Base-by-base conservation (phyloP, 495 filamentous ascomycete species). In the Apiosordaria backusii region DNA sequence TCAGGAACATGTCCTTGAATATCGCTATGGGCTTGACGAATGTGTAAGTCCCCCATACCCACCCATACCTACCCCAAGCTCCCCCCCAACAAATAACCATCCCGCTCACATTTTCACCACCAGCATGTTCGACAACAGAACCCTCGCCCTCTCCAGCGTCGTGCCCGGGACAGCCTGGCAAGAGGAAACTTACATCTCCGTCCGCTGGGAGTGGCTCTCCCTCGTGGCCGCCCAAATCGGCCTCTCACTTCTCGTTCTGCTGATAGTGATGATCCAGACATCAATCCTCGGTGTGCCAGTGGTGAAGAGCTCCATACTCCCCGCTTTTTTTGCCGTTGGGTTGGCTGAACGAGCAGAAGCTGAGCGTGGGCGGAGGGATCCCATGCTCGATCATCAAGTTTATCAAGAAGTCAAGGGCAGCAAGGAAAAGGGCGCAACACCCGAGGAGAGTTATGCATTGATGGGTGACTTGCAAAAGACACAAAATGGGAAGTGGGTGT, bases 181-280 rank as follows among this genome's bases (percentile, higher is more conserved):
- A n/a, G 19, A 24, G 5, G 53, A 57, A n/a, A 57, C 18, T 13
- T 57, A 57, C 18, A 57, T 57, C 23, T 57, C 19, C 18, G 24
- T 60, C 4, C 57, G 57, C 10, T 60, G 57, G 57, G 57, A 60
- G 26, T 60, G 57, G 24, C 57, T 60, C 15, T 24, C 57, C n/a
- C 24, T 60, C 15, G 19, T 60, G 57, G 57, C 26, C 4, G 57
- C 24, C 4, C 57, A 60, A 18, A 29, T 60, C 9, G 26, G 16
- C 9, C n/a, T 60, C 9, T 27, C 57, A 9, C 19, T 60, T 21
- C 10, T 60, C 7, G 22, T 60, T 5, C n/a, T 24, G 23, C 16
- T 57, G 23, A 13, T n/a, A 6, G 57, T 60, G 0, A 27, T 27
- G 24, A 18, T 25, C 18, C 23, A 60, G 23, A 60, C 57, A 23